Percentiles rank a stretch among this genome's conserved stretches.
phyloP scores from a whole-genome alignment of 192 early-diverging fungal genomes.

The Backusella liffmaniae region DNA sequence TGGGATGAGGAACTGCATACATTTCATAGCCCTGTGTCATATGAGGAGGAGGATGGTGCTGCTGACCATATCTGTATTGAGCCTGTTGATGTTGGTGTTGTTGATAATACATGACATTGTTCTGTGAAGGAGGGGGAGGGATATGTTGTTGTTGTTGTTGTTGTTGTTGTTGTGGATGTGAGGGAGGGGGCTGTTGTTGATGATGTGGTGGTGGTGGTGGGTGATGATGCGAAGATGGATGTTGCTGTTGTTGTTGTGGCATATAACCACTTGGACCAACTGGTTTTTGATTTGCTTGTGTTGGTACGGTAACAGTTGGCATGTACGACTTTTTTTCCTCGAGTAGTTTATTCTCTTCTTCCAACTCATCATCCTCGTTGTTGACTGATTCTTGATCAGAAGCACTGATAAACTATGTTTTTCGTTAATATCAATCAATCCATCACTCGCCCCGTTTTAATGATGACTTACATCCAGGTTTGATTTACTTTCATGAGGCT shows the following conservation, averaged over 20 bases:
- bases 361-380: slow-evolving; percentile 5
- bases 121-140: not conserved
- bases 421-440: not conserved
- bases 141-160: slow-evolving; percentile 19
- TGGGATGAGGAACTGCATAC: not conserved
- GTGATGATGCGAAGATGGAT: not conserved
- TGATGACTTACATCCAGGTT: slow-evolving; percentile 36
- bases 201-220: not conserved
- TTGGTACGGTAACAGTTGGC: slow-evolving; percentile 12
- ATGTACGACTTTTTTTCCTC: slow-evolving; percentile 3
- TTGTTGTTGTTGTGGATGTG: slow-evolving; percentile 2
- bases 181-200: not conserved
- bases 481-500: slow-evolving; percentile 42
- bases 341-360: not conserved
- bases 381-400: slow-evolving; percentile 15
- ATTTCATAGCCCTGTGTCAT: not conserved
- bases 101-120: not conserved
- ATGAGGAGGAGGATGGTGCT: not conserved
- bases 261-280: not conserved
- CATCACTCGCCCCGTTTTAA: not conserved
- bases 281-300: slow-evolving; percentile 9
- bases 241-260: not conserved
- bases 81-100: slow-evolving; percentile 1
- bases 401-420: slow-evolving; percentile 24
- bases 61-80: not conserved